Percentiles rank a stretch among this genome's conserved stretches.
Conservation (phyloP, 805 yeast genomes). For the Spathaspora gorwiae region DNA sequence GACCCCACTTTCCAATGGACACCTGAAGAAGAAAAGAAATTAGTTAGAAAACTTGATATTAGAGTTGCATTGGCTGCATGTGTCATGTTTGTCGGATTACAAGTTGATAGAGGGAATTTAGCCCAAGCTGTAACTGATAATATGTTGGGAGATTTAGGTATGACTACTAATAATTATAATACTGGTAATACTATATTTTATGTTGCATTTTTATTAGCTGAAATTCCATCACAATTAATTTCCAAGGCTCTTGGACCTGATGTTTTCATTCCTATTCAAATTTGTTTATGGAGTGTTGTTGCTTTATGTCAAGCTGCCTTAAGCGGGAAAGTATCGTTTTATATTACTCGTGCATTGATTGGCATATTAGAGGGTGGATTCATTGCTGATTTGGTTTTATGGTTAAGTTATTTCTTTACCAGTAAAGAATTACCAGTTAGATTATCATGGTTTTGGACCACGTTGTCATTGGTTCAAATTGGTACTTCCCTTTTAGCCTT, state of each 20-base stretch:
- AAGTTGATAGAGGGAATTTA: conserved; percentile 56
- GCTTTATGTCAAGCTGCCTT: conserved; percentile 43
- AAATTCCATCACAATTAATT: conserved; percentile 61
- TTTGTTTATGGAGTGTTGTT: conserved; percentile 53
- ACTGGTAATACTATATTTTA: conserved; percentile 52
- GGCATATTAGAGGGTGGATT: conserved; percentile 68
- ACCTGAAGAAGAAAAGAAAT: conserved; percentile 43
- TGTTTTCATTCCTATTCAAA: conserved; percentile 56
- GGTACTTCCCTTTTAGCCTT: conserved; percentile 38
- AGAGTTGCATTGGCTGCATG: conserved; percentile 56
- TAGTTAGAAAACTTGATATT: conserved; percentile 51
- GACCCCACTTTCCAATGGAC: conserved; percentile 60
- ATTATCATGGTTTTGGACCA: conserved; percentile 42
- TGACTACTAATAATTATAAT: conserved; percentile 58
- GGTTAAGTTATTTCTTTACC: conserved; percentile 66
- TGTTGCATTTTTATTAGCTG: conserved; percentile 51
- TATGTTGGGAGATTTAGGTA: conserved; percentile 44
- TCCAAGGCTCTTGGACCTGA: conserved; percentile 65
- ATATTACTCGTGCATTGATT: conserved; percentile 45
- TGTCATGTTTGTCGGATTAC: conserved; percentile 54
- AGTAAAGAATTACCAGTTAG: conserved; percentile 54
- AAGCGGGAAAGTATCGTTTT: conserved; percentile 35
- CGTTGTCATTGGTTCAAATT: conserved; percentile 18
- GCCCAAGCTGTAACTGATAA: conserved; percentile 57
- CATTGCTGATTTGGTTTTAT: conserved; percentile 59